Evolutionary conservation across 1,139 yeast genomes (phyloP).

Genomic region (Lodderomyces pseudojiufengensis): DNA sequence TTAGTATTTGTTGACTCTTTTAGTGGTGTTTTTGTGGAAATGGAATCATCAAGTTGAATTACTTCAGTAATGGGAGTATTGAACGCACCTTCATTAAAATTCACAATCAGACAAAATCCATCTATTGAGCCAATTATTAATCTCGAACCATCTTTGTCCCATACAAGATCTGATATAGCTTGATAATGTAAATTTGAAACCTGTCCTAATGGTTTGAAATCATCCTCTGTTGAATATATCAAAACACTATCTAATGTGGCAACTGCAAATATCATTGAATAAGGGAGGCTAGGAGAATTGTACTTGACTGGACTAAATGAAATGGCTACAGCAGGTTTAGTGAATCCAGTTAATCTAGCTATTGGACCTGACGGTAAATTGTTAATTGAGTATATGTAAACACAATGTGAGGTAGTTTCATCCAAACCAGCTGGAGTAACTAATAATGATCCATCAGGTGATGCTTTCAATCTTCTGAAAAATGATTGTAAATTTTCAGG

Average conservation of each 20-base stretch:
- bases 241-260: constrained; percentile 89
- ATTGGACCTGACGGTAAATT: constrained; percentile 69
- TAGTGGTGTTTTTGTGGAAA: background rate
- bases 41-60: no score
- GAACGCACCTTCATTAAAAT: constrained; percentile 48
- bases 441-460: constrained; percentile 84
- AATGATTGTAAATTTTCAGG: constrained; percentile 87
- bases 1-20: background rate
- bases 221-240: constrained; percentile 72
- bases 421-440: constrained; percentile 78
- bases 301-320: constrained; percentile 71
- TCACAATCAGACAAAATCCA: constrained; percentile 79
- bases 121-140: constrained; percentile 85
- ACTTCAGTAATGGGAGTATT: constrained; percentile 36
- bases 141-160: constrained; percentile 76
- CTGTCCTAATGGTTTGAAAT: constrained; percentile 61
- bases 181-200: constrained; percentile 83
- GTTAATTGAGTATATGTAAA: constrained; percentile 68
- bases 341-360: constrained; percentile 72
- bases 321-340: constrained; percentile 80
- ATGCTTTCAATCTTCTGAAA: constrained; percentile 76
- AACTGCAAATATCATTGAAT: constrained; percentile 83
- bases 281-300: constrained; percentile 44
- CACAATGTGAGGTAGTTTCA: constrained; percentile 36
- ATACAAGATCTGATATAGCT: constrained; percentile 78